Conservation (phyloP, 1,139 yeast species). For the Saccharomyces pastorianus region DNA sequence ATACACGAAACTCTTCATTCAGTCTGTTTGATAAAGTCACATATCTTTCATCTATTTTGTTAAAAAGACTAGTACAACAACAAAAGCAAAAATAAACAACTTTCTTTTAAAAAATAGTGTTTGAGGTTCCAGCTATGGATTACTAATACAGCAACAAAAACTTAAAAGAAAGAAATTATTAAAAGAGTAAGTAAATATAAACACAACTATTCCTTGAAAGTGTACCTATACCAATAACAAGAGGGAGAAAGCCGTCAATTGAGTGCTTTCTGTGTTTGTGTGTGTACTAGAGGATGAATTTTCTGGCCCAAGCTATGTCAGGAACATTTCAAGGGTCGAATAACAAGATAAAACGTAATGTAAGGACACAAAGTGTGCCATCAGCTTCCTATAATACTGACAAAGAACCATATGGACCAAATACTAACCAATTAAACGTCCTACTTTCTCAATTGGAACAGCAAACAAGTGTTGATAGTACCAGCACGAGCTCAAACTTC, state of each 20-base stretch:
- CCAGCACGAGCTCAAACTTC: slow-evolving; percentile 22
- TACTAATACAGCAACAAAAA: neutral
- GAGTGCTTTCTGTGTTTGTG: neutral
- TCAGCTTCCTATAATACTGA: neutral
- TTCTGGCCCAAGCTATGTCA: neutral
- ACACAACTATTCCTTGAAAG: neutral
- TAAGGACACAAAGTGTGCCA: neutral
- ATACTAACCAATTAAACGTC: slow-evolving; percentile 8
- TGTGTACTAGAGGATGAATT: neutral
- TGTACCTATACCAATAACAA: neutral
- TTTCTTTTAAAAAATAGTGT: neutral
- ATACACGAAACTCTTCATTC: neutral
- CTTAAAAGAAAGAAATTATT: neutral
- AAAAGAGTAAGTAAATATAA: neutral
- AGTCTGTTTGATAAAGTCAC: neutral
- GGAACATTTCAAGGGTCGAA: neutral
- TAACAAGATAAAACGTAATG: neutral
- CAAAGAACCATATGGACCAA: neutral
- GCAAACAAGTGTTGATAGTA: slow-evolving; percentile 12
- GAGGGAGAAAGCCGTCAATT: neutral
- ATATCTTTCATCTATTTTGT: neutral
- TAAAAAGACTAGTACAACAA: neutral
- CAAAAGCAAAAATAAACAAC: neutral
- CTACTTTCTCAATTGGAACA: slow-evolving; percentile 19
- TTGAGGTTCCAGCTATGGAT: neutral